Conservation (phyloP, 2,329 filamentous ascomycete species). For the Penicillium sp. region DNA sequence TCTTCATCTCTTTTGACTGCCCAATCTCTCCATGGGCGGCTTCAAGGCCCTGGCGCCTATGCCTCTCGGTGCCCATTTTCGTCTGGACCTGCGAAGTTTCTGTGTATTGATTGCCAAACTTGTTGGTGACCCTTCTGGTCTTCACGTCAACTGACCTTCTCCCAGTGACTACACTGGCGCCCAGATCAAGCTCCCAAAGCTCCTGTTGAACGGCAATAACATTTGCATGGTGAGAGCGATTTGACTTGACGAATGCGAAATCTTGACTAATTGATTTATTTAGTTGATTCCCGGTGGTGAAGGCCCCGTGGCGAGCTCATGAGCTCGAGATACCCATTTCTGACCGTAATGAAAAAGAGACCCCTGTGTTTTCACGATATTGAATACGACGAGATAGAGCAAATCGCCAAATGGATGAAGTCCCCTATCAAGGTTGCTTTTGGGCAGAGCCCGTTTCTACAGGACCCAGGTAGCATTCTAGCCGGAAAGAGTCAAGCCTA, state of each 20-base stretch:
- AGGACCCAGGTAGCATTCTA: neutral
- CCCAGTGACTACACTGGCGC: constrained; percentile 82
- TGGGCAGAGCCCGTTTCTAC: neutral
- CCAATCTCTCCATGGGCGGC: neutral
- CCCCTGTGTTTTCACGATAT: constrained; percentile 25
- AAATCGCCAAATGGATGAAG: constrained; percentile 21
- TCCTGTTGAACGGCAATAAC: constrained; percentile 95
- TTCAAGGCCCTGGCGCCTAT: neutral
- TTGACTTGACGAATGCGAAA: neutral
- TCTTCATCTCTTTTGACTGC: neutral
- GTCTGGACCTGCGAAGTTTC: neutral
- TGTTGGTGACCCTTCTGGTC: neutral
- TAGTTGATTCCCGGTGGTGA: constrained; percentile 76
- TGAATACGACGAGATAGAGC: constrained; percentile 21
- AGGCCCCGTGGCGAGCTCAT: constrained; percentile 52
- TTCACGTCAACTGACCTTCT: constrained; percentile 17
- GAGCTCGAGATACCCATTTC: constrained; percentile 6
- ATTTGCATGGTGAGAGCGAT: constrained; percentile 82
- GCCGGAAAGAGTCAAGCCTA: neutral
- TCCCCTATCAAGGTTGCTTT: neutral
- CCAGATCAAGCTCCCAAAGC: constrained; percentile 86
- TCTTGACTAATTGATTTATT: constrained; percentile 13
- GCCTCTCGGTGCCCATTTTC: neutral
- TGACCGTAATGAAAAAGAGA: constrained; percentile 18
- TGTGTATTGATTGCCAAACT: neutral